Percentiles rank a stretch among this genome's conserved stretches.
Conservation (phyloP, 495 filamentous ascomycete genomes). For the Tuber umbilicatum region DNA sequence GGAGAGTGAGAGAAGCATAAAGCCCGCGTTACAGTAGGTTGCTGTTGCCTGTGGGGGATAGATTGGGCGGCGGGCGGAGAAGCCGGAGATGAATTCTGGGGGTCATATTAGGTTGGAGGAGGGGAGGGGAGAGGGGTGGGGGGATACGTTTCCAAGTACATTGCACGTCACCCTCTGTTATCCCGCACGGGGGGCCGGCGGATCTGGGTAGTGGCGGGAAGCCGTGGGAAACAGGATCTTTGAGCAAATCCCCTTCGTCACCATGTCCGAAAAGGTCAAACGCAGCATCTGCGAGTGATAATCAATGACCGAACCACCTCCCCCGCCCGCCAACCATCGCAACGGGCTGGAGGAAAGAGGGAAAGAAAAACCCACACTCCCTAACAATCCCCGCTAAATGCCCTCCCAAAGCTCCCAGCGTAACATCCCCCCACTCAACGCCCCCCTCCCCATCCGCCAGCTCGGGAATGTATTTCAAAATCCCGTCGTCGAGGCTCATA, state of each 20-base stretch:
- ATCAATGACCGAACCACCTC: background rate
- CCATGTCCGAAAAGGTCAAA: background rate
- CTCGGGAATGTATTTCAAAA: constrained; percentile 49
- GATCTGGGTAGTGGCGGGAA: background rate
- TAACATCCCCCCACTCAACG: constrained; percentile 49
- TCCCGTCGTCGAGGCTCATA: constrained; percentile 37
- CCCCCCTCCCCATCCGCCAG: constrained; percentile 35
- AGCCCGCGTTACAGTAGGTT: background rate
- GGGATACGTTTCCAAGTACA: background rate
- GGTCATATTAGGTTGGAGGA: background rate
- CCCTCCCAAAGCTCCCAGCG: constrained; percentile 46
- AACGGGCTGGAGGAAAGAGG: background rate
- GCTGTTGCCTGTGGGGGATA: background rate
- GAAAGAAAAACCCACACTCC: background rate
- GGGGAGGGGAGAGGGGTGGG: background rate
- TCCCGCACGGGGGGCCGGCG: background rate
- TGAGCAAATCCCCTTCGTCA: background rate
- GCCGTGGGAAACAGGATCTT: background rate
- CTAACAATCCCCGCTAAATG: constrained; percentile 47
- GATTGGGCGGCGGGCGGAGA: background rate
- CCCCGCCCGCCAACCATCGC: background rate
- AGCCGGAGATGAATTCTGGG: background rate
- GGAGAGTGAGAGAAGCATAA: background rate
- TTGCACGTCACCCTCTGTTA: background rate
- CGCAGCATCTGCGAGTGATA: background rate